Conservation (phyloP, 345 rosid genomes). For the Eucalyptus pumila region DNA sequence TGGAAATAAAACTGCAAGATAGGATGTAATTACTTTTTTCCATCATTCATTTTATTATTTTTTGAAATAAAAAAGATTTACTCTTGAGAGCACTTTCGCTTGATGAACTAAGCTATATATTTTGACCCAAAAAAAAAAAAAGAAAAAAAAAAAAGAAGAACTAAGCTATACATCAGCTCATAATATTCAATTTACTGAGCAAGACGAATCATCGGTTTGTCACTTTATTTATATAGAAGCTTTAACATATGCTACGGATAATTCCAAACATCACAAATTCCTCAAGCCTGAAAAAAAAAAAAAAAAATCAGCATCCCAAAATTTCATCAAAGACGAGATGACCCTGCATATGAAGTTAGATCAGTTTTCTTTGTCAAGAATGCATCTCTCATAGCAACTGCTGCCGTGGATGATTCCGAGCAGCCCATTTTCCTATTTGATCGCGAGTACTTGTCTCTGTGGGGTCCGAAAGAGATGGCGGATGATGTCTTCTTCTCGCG, state of each 20-base stretch:
- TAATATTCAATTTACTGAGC: not conserved
- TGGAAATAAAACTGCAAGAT: not conserved
- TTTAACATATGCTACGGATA: not conserved
- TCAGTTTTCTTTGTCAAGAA: not conserved
- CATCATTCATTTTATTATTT: not conserved
- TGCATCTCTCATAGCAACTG: not conserved
- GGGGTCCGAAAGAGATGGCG: accelerated
- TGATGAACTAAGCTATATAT: not conserved
- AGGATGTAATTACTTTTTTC: not conserved
- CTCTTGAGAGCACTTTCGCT: not conserved
- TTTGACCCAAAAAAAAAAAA: too few species aligned
- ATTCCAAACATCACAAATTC: not conserved
- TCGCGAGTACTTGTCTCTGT: not conserved
- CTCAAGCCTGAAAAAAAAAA: not conserved
- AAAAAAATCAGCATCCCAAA: not conserved
- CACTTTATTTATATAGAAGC: not conserved
- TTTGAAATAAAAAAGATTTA: too few species aligned
- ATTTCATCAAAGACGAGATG: not conserved
- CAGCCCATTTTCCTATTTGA: not conserved
- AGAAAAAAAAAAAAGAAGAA: too few species aligned
- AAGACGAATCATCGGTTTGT: not conserved
- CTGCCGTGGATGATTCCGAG: too few species aligned
- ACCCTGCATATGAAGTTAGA: not conserved
- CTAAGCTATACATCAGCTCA: not conserved
- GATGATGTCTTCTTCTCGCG: accelerated